Percentiles rank a stretch among this genome's conserved stretches.
These are phyloP conservation scores for Paratinospora sagittata DNA, from an alignment of 164 flowering plant genomes.

Conservation along the genomic window DNA sequence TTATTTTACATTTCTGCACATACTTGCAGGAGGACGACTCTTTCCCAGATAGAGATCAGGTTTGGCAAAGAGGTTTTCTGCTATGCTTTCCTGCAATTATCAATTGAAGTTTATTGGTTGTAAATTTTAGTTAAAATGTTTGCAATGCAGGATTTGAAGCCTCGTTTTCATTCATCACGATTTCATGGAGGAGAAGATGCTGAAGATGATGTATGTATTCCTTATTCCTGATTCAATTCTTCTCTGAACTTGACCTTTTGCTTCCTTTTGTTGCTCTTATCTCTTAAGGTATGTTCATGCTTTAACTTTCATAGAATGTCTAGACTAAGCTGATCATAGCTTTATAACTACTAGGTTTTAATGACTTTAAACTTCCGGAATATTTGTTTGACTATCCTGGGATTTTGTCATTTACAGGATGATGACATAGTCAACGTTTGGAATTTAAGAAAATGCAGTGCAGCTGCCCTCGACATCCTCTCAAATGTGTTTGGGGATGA, in stretches of 20 bases:
- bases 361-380: neutral
- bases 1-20: slow-evolving; percentile 18
- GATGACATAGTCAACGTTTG: slow-evolving; percentile 90
- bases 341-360: neutral
- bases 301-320: neutral
- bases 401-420: slow-evolving; percentile 45
- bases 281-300: neutral
- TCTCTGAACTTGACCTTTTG: neutral
- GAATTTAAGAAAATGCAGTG: slow-evolving; percentile 98
- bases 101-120: neutral
- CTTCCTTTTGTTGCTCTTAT: neutral
- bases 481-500: slow-evolving; percentile 98
- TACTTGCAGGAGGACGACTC: slow-evolving; percentile 92
- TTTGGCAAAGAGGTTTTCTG: slow-evolving; percentile 10
- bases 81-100: neutral
- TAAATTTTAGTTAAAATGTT: neutral
- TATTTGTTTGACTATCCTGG: neutral
- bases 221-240: neutral
- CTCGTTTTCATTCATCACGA: slow-evolving; percentile 93
- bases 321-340: neutral
- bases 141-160: slow-evolving; percentile 79
- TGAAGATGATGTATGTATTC: slow-evolving; percentile 78
- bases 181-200: slow-evolving; percentile 81
- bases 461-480: slow-evolving; percentile 87
- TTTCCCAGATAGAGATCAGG: slow-evolving; percentile 95